phyloP scores from a whole-genome alignment of 1,284 basidiomycete genomes.

The Melampsora larici-populina region DNA sequence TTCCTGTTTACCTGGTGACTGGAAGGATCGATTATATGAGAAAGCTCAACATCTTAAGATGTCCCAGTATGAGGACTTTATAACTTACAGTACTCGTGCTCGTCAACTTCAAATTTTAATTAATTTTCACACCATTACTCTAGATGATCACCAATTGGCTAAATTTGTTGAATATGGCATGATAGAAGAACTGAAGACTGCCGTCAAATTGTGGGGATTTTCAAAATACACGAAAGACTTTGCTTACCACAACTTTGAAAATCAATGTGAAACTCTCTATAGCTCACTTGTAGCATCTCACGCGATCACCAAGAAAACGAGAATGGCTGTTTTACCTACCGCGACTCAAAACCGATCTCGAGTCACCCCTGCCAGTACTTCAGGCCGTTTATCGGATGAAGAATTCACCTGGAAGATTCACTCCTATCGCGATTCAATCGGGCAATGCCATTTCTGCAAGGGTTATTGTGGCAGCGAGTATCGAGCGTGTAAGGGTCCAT shows the following conservation, averaged over 20 bases:
- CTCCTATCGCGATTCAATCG: not conserved
- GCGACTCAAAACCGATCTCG: not conserved
- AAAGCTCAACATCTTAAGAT: too few relatives aligned
- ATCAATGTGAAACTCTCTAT: not conserved
- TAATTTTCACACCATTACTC: too few relatives aligned
- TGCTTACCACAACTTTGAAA: too few relatives aligned
- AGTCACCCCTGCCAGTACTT: not conserved
- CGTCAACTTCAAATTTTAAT: not conserved
- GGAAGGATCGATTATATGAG: not conserved
- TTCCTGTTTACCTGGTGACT: not conserved
- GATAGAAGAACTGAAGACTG: too few relatives aligned
- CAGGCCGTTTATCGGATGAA: not conserved
- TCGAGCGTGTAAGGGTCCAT: too few relatives aligned
- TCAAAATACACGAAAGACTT: too few relatives aligned
- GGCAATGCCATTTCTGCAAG: conserved; percentile 7
- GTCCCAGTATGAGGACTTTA: not conserved
- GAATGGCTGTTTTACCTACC: too few relatives aligned
- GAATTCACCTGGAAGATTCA: too few relatives aligned
- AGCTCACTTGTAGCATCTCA: not conserved
- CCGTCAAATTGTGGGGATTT: too few relatives aligned
- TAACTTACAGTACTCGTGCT: not conserved
- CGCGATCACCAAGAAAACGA: not conserved
- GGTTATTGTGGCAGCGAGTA: not conserved
- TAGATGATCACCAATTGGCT: too few relatives aligned
- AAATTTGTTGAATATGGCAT: too few relatives aligned